Base-by-base conservation (phyloP, 2,329 filamentous ascomycete genomes). In the Aspergillus fijiensis region DNA sequence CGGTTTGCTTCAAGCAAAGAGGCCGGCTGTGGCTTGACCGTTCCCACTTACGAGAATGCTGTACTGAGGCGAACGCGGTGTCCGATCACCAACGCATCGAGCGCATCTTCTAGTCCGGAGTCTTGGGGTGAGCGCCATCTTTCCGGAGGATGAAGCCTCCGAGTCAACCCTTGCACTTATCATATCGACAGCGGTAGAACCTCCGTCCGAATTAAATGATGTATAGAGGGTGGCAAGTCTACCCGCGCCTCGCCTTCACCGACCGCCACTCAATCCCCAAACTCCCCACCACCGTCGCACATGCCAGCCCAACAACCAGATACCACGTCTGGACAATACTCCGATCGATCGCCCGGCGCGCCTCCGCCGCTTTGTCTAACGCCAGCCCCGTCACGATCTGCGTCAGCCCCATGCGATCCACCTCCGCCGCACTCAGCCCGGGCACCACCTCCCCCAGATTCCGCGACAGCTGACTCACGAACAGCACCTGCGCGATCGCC, bases 401-500 rank as follows among this genome's bases (percentile, higher is more conserved):
- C 3, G 55, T 54, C 12, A 70, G 61, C 31, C 66, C 65, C 16
- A 58, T 60, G 5, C 63, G 11, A 51, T 56, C 61, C 16, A 70
- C 62, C 57, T 59, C 60, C 3, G 35, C 52, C 25, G 63, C 54
- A 14, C 53, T 60, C 25, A 67, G 21, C 1, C 62, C 66, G 2
- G 67, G 60, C 14, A 65, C 27, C 11, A 67, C 6, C 10, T 52
- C 35, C 47, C 50, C 14, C n/a, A 69, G 60, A 25, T n/a, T 63
- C 3, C 60, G 58, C 16, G 58, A 63, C 12, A 87, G 76, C 9
- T 74, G 70, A 64, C 83, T 83, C 50, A 76, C 78, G 60, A 86
- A 83, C 25, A 85, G 75, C 54, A 78, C 81, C 64, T 85, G 81
- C 2, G 76, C 83, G 54, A 84, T 80, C 2, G 79, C 78, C 51